phyloP scores from a whole-genome alignment of 2,329 filamentous ascomycete species.

The Fusarium palustre region DNA sequence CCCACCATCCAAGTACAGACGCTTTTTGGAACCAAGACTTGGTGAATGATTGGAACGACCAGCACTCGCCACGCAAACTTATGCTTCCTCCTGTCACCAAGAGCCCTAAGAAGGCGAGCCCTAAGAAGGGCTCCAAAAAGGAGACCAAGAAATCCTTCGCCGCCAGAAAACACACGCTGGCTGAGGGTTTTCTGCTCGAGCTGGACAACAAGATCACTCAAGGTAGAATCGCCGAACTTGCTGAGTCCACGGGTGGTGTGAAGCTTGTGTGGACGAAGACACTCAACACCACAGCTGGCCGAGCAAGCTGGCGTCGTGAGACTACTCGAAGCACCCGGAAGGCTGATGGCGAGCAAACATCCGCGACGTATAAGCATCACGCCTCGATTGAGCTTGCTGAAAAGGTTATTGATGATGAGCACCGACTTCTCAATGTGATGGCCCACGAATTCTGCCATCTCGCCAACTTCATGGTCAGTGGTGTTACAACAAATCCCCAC shows the following conservation, averaged over 20 bases:
- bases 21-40: constrained; percentile 70
- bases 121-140: constrained; percentile 54
- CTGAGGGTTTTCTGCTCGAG: constrained; percentile 72
- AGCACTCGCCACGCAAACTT: constrained; percentile 65
- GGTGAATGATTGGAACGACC: constrained; percentile 73
- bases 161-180: constrained; percentile 70
- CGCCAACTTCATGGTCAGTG: constrained; percentile 88
- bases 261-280: constrained; percentile 79
- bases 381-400: constrained; percentile 89
- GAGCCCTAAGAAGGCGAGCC: constrained; percentile 47
- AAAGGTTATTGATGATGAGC: constrained; percentile 84
- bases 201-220: constrained; percentile 75
- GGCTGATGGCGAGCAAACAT: constrained; percentile 43
- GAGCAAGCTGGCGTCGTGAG: constrained; percentile 78
- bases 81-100: constrained; percentile 48
- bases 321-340: constrained; percentile 56
- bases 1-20: constrained; percentile 65
- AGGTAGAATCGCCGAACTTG: constrained; percentile 68
- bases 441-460: constrained; percentile 97
- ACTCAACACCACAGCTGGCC: constrained; percentile 82
- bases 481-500: constrained; percentile 80
- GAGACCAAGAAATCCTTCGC: constrained; percentile 70
- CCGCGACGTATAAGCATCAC: constrained; percentile 63
- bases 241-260: constrained; percentile 75
- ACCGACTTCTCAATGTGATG: constrained; percentile 87